Evolutionary conservation across 106 monocot genomes (phyloP), one percentile per base, ranked within the genome.

Genomic region (Dendrobium chrysotoxum): DNA sequence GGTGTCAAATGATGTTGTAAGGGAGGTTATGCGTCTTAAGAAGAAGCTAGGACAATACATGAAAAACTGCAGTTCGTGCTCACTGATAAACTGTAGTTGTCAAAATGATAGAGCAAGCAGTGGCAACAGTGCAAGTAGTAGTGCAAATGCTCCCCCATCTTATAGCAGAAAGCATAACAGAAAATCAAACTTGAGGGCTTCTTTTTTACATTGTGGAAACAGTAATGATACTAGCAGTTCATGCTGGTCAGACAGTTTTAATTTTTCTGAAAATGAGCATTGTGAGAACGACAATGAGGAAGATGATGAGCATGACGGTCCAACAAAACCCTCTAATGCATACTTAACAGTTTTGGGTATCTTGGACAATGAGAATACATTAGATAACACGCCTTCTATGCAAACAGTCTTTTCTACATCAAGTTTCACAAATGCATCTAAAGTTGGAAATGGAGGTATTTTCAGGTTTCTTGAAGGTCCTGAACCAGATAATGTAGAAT

Each of bases 61-160:
- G 45, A 81, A 86, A 77, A 99, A 93, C 57, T 99, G 99, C 75
- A 87, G 80, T 80, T 91, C 87, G 31, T 95, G 99, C 82, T 95
- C 88, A 44, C 75, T 99, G 53, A 83, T 95, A 68, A 99, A 99
- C 74, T 99, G 99, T 79, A 95, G 99, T 58, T 99, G 99, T 79
- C 87, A 90, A 80, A 88, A 84, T 85, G 99, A 99, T 78, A 91
- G 99, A 45, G 87, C 84, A 78, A 95, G 83, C 77, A 99, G 99
- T 86, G 95, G 95, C 72, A 90, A 76, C 82, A 99, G 95, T 84
- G 99, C 99, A 73, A 99, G 95, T 82, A 95, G 99, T 85, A 99
- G 76, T 53, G 76, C 85, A 72, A 83, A 83, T 78, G 53, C 76
- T 73, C 41, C 80, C 13, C 73, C 79, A 58, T 47, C 68, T 50